These are phyloP conservation scores for Bifiguratus adelaidae DNA, from an alignment of 192 early-diverging fungal species.

Conservation along the genomic window DNA sequence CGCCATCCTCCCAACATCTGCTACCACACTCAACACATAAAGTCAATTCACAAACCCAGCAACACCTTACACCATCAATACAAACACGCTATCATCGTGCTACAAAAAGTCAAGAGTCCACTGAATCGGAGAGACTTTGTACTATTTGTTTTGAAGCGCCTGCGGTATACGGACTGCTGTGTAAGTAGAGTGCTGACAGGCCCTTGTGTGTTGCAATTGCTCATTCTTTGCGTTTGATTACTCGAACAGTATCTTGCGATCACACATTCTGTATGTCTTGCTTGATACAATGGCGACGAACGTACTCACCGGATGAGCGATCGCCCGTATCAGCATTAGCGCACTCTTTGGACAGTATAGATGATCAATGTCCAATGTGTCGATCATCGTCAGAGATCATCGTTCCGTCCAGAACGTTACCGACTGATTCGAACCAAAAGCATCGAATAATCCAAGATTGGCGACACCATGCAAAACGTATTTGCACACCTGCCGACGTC, in stretches of 20 bases:
- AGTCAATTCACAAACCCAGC: background rate
- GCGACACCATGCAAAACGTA: no score
- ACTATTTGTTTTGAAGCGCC: slow-evolving; percentile 11
- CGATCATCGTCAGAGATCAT: no score
- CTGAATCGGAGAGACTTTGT: slow-evolving; percentile 1
- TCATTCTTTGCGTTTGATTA: background rate
- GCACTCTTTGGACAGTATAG: no score
- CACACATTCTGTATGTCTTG: slow-evolving; percentile 13
- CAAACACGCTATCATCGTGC: background rate
- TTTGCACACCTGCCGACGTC: no score
- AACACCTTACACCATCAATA: background rate
- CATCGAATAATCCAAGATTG: no score
- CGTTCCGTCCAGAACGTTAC: no score
- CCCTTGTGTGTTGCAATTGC: background rate
- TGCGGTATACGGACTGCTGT: slow-evolving; percentile 7
- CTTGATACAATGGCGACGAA: no score
- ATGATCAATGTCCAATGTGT: no score
- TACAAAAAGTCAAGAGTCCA: slow-evolving; percentile 2
- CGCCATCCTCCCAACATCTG: background rate
- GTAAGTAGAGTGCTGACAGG: background rate
- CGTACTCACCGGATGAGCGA: no score
- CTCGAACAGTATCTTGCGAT: slow-evolving; percentile 5
- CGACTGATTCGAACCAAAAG: no score
- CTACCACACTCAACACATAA: background rate
- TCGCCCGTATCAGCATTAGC: no score